Percentiles rank a stretch among this genome's conserved stretches.
Evolutionary conservation across 768 basidiomycete genomes (phyloP).

Genomic region (Pisolithus microcarpus): DNA sequence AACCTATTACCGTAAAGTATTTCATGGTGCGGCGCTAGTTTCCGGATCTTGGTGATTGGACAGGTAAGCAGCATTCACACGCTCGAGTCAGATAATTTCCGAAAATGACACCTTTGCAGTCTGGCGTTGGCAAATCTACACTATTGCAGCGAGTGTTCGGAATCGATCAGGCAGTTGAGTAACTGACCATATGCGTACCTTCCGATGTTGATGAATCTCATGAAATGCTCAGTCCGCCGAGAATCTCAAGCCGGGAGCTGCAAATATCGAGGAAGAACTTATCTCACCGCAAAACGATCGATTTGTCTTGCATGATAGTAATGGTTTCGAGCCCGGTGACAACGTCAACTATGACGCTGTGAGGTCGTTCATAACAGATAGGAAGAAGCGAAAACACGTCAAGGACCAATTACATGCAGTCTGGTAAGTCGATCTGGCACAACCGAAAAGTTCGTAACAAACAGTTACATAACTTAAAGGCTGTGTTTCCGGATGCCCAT

Average conservation of each 20-base stretch:
- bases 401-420: constrained; percentile 10
- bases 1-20: background rate
- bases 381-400: background rate
- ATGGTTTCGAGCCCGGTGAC: constrained; percentile 11
- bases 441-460: background rate
- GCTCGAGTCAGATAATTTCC: background rate
- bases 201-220: background rate
- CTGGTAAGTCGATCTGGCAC: constrained; percentile 3
- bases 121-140: background rate
- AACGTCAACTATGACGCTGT: background rate
- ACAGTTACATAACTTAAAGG: background rate
- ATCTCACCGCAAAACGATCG: constrained; percentile 5
- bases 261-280: too few relatives aligned
- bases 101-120: background rate
- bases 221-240: background rate
- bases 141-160: background rate
- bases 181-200: background rate
- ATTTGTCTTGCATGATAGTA: constrained; percentile 13
- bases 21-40: background rate
- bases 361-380: constrained; percentile 5
- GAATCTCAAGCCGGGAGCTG: background rate
- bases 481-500: constrained; percentile 1
- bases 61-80: background rate
- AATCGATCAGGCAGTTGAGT: background rate
- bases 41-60: background rate